These are phyloP conservation scores for Cyclotella sp. DNA, from an alignment of 108 stramenopile genomes.

Conservation along the genomic window DNA sequence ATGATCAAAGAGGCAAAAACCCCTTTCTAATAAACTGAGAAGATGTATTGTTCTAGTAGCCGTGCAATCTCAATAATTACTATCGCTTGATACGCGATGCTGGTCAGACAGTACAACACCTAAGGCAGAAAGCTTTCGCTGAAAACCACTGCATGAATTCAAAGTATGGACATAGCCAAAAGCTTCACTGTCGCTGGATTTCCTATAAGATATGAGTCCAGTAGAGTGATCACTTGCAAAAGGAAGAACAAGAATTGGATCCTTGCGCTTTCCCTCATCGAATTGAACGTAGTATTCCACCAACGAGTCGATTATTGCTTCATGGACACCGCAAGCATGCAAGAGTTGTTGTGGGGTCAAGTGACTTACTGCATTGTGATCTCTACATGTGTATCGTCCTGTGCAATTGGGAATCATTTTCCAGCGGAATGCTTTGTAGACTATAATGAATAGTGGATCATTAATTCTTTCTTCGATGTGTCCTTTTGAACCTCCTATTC, in stretches of 20 bases:
- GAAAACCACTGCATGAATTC: constrained; percentile 59
- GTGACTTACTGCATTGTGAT: constrained; percentile 42
- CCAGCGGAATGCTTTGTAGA: constrained; percentile 52
- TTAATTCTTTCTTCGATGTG: constrained; percentile 49
- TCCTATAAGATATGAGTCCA: constrained; percentile 58
- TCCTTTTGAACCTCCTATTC: constrained; percentile 53
- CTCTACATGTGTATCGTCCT: constrained; percentile 58
- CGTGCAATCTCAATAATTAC: background rate
- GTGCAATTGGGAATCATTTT: constrained; percentile 64
- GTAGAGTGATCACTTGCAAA: constrained; percentile 33
- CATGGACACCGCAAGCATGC: constrained; percentile 15
- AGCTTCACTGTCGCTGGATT: background rate
- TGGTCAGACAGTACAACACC: constrained; percentile 30
- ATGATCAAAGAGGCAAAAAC: too few relatives aligned
- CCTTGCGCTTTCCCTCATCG: constrained; percentile 33
- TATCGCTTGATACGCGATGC: background rate
- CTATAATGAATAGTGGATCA: constrained; percentile 38
- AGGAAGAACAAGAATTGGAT: constrained; percentile 53
- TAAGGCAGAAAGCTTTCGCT: constrained; percentile 53
- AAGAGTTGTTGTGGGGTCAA: constrained; percentile 42
- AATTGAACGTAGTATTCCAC: constrained; percentile 30
- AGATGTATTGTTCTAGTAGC: too few relatives aligned
- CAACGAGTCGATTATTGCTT: constrained; percentile 9
- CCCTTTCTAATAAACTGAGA: too few relatives aligned
- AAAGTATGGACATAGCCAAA: constrained; percentile 57